phyloP scores from a whole-genome alignment of 257 asterid genomes.

The Solanum pinnatisectum region DNA sequence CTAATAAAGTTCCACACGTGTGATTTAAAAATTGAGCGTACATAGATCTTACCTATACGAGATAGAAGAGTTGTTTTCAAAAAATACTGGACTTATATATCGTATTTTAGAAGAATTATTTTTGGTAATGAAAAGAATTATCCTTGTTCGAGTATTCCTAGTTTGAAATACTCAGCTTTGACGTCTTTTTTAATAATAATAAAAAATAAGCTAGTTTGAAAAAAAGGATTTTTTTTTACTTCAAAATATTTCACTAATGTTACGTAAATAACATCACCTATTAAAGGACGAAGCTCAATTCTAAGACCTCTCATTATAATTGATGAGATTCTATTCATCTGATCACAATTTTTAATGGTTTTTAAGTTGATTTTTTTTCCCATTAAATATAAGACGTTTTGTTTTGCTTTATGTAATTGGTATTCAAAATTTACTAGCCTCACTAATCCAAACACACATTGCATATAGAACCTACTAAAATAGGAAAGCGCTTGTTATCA shows the following conservation, averaged over 20 bases:
- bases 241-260: neutral
- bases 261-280: neutral
- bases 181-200: neutral
- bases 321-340: neutral
- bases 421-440: neutral
- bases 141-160: neutral
- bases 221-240: no score
- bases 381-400: neutral
- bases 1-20: neutral
- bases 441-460: neutral
- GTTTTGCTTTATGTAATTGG: neutral
- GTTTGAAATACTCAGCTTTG: neutral
- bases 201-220: neutral
- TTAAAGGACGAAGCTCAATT: neutral
- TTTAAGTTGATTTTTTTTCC: neutral
- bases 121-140: neutral
- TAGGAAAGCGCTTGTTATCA: neutral
- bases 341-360: neutral
- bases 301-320: neutral
- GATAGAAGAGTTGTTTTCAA: neutral
- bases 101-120: neutral
- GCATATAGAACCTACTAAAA: neutral
- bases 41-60: neutral
- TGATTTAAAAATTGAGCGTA: neutral
- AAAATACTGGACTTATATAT: neutral